These are phyloP conservation scores for Aleurites moluccanus DNA, from an alignment of 441 rosid species.

Conservation along the genomic window DNA sequence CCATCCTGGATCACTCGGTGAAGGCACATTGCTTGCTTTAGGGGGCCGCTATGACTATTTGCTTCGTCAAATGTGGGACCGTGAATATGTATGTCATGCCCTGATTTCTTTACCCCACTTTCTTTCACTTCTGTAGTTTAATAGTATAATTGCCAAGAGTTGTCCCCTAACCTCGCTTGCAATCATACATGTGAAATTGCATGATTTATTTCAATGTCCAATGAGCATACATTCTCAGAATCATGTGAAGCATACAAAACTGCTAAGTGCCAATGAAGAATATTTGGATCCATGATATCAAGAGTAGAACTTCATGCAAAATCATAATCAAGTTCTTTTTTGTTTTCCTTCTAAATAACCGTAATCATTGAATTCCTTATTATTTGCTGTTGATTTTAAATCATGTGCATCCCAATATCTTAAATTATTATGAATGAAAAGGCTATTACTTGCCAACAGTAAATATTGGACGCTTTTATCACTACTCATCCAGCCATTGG, in stretches of 20 bases:
- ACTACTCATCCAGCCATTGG: neutral
- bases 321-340: neutral
- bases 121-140: conserved; percentile 10
- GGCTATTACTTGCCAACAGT: neutral
- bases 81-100: conserved; percentile 52
- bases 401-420: neutral
- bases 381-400: neutral
- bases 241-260: neutral
- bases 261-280: neutral
- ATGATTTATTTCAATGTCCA: neutral
- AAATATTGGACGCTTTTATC: neutral
- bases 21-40: conserved; percentile 79
- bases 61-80: conserved; percentile 78
- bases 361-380: neutral
- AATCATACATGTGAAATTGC: neutral
- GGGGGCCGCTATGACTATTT: conserved; percentile 96
- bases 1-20: conserved; percentile 63
- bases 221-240: neutral
- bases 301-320: neutral
- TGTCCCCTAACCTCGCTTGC: neutral
- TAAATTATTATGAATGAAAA: neutral
- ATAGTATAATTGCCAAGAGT: neutral
- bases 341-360: neutral
- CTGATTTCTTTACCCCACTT: conserved; percentile 25
- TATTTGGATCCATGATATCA: neutral